Evolutionary conservation across 2,329 filamentous ascomycete genomes (phyloP).

Genomic region (Colletotrichum tropicale): DNA sequence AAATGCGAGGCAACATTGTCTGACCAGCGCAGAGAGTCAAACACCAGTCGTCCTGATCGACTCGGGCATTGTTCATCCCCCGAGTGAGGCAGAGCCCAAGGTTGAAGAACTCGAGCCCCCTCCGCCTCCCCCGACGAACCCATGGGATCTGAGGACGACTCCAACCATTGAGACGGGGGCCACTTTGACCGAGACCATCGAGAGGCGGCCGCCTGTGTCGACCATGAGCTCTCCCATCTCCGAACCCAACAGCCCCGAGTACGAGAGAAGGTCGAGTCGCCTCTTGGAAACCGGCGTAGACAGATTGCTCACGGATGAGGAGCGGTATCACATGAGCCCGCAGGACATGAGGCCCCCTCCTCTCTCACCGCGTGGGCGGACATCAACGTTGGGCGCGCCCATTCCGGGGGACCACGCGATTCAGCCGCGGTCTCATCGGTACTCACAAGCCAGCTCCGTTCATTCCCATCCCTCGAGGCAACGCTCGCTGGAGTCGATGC

Average conservation of each 20-base stretch:
- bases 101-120: conserved; percentile 16
- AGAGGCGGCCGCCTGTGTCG: conserved; percentile 13
- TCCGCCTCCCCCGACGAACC: conserved; percentile 11
- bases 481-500: conserved; percentile 38
- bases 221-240: conserved; percentile 8
- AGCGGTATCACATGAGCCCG: conserved; percentile 13
- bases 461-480: conserved; percentile 28
- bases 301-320: not conserved
- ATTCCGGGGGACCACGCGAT: conserved; percentile 5
- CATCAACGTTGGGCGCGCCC: not conserved
- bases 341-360: not conserved
- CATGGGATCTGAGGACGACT: conserved; percentile 12
- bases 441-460: conserved; percentile 15
- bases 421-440: not conserved
- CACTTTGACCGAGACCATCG: not conserved
- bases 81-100: not conserved
- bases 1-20: not conserved
- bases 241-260: not conserved
- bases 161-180: not conserved
- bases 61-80: not conserved
- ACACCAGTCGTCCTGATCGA: not conserved
- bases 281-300: conserved; percentile 1
- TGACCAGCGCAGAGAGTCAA: not conserved
- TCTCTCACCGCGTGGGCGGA: not conserved
- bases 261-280: not conserved